Conservation (phyloP, 495 filamentous ascomycete genomes). For the Pseudomonodictys pantanalensis region DNA sequence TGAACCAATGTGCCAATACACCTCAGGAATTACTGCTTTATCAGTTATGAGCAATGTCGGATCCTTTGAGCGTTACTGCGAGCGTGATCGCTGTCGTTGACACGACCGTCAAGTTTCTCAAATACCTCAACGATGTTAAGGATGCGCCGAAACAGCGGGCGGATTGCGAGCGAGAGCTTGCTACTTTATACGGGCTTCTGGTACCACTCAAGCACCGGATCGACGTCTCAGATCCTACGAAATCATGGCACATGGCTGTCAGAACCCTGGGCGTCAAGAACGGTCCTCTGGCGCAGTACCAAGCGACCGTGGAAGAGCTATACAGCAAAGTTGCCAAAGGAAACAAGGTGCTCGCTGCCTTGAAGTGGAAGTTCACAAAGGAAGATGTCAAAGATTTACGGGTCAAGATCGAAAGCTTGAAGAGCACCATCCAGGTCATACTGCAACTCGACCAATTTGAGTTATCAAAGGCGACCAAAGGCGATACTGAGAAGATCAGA, state of each 20-base stretch:
- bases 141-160: slow-evolving; percentile 35
- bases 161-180: slow-evolving; percentile 23
- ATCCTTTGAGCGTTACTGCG: slow-evolving; percentile 30
- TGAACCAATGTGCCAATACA: no score
- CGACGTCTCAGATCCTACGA: not conserved
- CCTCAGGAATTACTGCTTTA: no score
- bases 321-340: slow-evolving; percentile 17
- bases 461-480: no score
- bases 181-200: slow-evolving; percentile 32
- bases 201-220: slow-evolving; percentile 23
- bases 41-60: no score
- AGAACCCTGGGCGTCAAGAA: slow-evolving; percentile 24
- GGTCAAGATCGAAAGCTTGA: slow-evolving; percentile 37
- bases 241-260: slow-evolving; percentile 24
- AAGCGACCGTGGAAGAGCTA: slow-evolving; percentile 30
- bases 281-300: slow-evolving; percentile 35
- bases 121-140: slow-evolving; percentile 37
- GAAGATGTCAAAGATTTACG: slow-evolving; percentile 34
- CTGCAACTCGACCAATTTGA: slow-evolving; percentile 37
- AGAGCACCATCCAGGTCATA: slow-evolving; percentile 29
- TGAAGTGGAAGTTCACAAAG: slow-evolving; percentile 36
- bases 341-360: slow-evolving; percentile 1
- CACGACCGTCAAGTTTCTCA: slow-evolving; percentile 27
- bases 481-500: no score
- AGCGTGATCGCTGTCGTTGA: slow-evolving; percentile 33